Evolutionary conservation across 768 basidiomycete genomes (phyloP).

Genomic region (Suillus occidentalis): DNA sequence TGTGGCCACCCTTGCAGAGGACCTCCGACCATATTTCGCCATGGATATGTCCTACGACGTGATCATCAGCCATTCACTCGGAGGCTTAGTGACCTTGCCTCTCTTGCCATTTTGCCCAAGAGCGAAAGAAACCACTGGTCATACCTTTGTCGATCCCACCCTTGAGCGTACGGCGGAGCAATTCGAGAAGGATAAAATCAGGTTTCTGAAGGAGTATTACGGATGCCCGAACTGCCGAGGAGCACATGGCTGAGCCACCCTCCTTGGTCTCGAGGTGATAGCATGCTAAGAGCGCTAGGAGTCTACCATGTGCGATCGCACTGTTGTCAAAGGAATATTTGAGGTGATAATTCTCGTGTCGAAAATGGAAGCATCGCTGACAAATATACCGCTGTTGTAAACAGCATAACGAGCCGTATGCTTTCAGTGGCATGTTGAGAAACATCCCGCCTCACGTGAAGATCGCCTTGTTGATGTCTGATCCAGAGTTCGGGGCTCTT

Average conservation of each 20-base stretch:
- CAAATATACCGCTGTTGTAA: not conserved
- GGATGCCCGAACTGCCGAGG: not conserved
- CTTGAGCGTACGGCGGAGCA: not conserved
- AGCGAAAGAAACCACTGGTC: not conserved
- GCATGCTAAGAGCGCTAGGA: not conserved
- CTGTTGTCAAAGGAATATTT: not conserved
- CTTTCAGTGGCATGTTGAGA: conserved; percentile 4
- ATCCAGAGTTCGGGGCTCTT: not conserved
- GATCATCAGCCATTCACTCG: conserved; percentile 23
- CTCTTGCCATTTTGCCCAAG: conserved; percentile 7
- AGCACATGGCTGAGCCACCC: conserved; percentile 2
- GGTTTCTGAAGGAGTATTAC: not conserved
- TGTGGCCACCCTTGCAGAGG: conserved; percentile 13
- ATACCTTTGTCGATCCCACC: not conserved
- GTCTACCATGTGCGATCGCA: conserved; percentile 3
- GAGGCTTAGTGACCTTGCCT: conserved; percentile 14
- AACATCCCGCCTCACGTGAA: not conserved
- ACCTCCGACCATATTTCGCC: conserved; percentile 18
- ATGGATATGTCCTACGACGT: conserved; percentile 13
- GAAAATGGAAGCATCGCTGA: not conserved
- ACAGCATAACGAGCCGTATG: conserved; percentile 5
- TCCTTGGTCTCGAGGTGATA: conserved; percentile 1
- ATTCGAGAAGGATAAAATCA: not conserved
- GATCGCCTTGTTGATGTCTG: not conserved
- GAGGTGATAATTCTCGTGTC: not conserved